Evolutionary conservation across 768 basidiomycete species (phyloP), one percentile per base, ranked within the genome.

Genomic region (Suillus weaverae): DNA sequence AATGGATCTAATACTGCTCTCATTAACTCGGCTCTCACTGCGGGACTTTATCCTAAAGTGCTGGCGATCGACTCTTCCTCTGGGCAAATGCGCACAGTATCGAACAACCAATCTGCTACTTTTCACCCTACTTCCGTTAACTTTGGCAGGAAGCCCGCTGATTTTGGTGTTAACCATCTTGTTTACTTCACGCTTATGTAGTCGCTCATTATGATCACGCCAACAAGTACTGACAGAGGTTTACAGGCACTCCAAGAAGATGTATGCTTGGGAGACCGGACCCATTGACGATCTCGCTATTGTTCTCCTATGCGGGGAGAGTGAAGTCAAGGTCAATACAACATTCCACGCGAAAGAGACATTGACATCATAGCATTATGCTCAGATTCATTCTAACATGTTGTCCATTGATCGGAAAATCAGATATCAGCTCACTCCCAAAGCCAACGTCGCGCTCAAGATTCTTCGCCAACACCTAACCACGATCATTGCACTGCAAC

Each of bases 121-220:
- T 92, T 97, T 73, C 97, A 98, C 76, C 97, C 96, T 0, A 92
- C 93, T 11, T 97, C 94, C 0, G 85, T 97, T 66, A 99, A 99
- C 75, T 95, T 95, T 76, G 81, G 86, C 68, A 84, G 76, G 71
- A 89, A 81, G 71, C 80, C 85, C 9, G 71, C 76, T 11, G 92
- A 96, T 62, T 89, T 95, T 68, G 89, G 87, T 0, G 85, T 84
- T 16, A 89, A 90, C 66, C 83, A 94, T 75, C 73, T 97, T 60
- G 81, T 84, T 18, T 97, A 95, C 75, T 97, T 95, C 74, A 96
- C 94, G 1, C 81, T 97, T 43, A 96, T 95, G 93, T 92, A 68
- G 66, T 84, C 75, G 22, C 41, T 22, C 59, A 60, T 33, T 48
- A 36, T 30, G 14, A n/a, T 50, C 32, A 44, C 63, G 22, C 5